Percentiles rank a stretch among this genome's conserved stretches.
Evolutionary conservation across 441 rosid genomes (phyloP).

Genomic region (Daphne laureola): DNA sequence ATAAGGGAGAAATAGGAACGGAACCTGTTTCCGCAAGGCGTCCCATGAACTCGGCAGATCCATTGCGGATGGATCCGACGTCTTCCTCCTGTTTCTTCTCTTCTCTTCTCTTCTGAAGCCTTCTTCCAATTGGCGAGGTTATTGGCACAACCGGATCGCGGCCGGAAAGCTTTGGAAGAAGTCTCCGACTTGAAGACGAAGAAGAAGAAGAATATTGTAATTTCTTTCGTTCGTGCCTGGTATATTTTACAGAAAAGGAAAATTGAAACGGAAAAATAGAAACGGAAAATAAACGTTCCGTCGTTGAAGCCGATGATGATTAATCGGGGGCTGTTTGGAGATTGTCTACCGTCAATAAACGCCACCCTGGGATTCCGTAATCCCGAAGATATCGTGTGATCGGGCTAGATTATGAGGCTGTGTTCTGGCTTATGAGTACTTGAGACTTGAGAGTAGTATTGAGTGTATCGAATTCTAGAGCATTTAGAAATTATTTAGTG

Average conservation of each 20-base stretch:
- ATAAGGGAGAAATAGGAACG: constrained; percentile 15
- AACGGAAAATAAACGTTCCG: constrained; percentile 5
- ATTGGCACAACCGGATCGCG: too few species aligned
- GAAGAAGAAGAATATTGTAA: too few species aligned
- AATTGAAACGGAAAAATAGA: background rate
- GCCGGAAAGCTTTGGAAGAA: too few species aligned
- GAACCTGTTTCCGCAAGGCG: constrained; percentile 81
- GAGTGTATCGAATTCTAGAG: too few species aligned
- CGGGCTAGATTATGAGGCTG: too few species aligned
- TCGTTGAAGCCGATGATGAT: background rate
- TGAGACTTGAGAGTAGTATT: too few species aligned
- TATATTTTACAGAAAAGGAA: background rate
- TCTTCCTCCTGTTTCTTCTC: background rate
- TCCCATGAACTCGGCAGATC: constrained; percentile 88
- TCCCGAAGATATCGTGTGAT: constrained; percentile 8
- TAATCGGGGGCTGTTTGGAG: constrained; percentile 23
- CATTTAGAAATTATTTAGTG: too few species aligned
- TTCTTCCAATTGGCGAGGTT: background rate
- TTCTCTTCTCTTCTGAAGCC: too few species aligned
- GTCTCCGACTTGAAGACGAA: background rate
- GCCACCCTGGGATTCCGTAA: constrained; percentile 25
- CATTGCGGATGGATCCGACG: constrained; percentile 28
- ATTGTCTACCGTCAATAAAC: constrained; percentile 30
- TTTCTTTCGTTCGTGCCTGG: background rate
- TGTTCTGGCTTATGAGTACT: too few species aligned